A percentile compares a stretch with the other conserved stretches of the same genome.
phyloP scores from a whole-genome alignment of 2,329 filamentous ascomycete genomes.

The Huntiella bhutanensis region DNA sequence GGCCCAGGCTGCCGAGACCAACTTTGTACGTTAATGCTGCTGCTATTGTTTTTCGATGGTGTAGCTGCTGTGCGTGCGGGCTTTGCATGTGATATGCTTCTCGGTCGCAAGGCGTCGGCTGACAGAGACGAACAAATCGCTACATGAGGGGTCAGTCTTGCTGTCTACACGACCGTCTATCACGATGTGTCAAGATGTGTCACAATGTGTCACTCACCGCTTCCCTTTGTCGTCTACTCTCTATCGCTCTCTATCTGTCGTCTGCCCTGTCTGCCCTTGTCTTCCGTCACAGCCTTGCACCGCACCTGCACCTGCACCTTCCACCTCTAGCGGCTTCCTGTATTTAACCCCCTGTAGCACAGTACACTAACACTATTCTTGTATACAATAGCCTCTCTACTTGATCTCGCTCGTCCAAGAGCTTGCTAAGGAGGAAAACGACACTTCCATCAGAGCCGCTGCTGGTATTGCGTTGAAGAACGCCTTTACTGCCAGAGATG shows the following conservation, averaged over 20 bases:
- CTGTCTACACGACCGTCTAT: too few relatives aligned
- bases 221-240: too few relatives aligned
- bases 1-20: constrained; percentile 73
- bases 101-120: too few relatives aligned
- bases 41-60: constrained; percentile 4
- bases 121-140: too few relatives aligned
- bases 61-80: too few relatives aligned
- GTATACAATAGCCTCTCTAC: constrained; percentile 55
- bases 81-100: too few relatives aligned
- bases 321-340: too few relatives aligned
- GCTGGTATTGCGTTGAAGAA: constrained; percentile 96
- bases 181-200: too few relatives aligned
- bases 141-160: too few relatives aligned
- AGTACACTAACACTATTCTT: constrained; percentile 1
- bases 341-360: neutral
- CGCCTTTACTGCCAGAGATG: constrained; percentile 88
- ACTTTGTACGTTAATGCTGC: constrained; percentile 52
- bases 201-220: too few relatives aligned
- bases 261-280: too few relatives aligned
- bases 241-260: too few relatives aligned
- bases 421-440: constrained; percentile 74
- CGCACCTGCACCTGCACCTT: neutral
- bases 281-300: neutral
- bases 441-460: constrained; percentile 73
- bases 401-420: constrained; percentile 82